Evolutionary conservation across 129 eudicot genomes (phyloP), one percentile per base, ranked within the genome.

Genomic region (Erigeron canadensis): DNA sequence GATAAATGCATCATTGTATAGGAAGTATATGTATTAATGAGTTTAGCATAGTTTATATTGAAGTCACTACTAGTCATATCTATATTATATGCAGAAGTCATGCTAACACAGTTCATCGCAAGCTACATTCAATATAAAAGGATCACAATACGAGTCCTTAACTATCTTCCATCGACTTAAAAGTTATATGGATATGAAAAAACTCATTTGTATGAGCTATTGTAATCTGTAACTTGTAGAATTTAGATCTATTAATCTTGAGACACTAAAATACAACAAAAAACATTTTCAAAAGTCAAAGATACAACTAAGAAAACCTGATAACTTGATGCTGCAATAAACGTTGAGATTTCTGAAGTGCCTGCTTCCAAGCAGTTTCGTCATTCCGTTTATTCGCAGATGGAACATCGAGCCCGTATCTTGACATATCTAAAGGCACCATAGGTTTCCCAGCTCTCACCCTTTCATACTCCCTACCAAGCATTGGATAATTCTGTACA

Each of bases 261-360:
- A 39, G 60, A 50, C 11, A 54, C 1, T 74, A 51, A 48, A 63
- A 50, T 44, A 12, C 41, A 22, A 11, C 6, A 54, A 21, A 23
- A 75, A 37, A 19, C 63, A 45, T 54, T 58, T 58, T 38, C 53
- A 39, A 58, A 58, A 8, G 44, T 39, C 63, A 61, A 40, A 17
- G 47, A 10, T 82, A 89, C 34, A 28, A 28, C n/a, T 28, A 28
- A 28, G 3, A 23, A 28, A 28, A 28, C 98, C 98, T 89, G 68
- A 94, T 87, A 42, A 85, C 95, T 73, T 94, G 98, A 84, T 94
- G 98, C 80, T 94, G 98, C 64, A 90, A 86, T 65, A 87, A 79
- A 65, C 96, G 84, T 72, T 94, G 98, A 77, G 90, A 90, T 80
- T 94, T 94, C 77, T 87, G 96, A 70, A 94, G 86, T 8, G 96